These are phyloP conservation scores for Penicillium occitanis DNA, from an alignment of 2,329 filamentous ascomycete species.

Conservation along the genomic window DNA sequence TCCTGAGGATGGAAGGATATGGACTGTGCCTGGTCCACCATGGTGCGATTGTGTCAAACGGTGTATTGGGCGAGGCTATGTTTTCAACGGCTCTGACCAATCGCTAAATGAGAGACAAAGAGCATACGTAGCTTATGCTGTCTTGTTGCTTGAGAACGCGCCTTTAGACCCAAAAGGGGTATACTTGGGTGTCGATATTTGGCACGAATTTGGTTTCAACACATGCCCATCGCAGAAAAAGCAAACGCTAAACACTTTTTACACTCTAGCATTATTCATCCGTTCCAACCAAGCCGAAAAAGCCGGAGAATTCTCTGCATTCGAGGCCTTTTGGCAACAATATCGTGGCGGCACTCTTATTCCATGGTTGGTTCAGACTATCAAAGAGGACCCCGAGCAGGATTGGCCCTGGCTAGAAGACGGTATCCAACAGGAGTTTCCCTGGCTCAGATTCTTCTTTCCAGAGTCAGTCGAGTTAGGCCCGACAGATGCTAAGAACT, in stretches of 20 bases:
- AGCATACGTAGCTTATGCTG: neutral
- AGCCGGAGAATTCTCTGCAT: neutral
- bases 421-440: neutral
- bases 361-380: neutral
- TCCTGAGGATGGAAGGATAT: too few relatives aligned
- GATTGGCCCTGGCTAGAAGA: neutral
- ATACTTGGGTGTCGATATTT: neutral
- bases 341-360: neutral
- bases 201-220: neutral
- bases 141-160: neutral
- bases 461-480: neutral
- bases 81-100: neutral
- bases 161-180: neutral
- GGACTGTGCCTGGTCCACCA: neutral
- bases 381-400: neutral
- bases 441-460: neutral
- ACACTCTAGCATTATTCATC: neutral
- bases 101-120: neutral
- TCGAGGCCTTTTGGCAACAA: neutral
- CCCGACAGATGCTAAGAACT: neutral
- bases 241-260: neutral
- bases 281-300: neutral
- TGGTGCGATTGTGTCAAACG: neutral
- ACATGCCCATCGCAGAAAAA: neutral
- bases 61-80: neutral